Evolutionary conservation across 495 filamentous ascomycete genomes (phyloP).

Genomic region (Aeminium ludgeri): DNA sequence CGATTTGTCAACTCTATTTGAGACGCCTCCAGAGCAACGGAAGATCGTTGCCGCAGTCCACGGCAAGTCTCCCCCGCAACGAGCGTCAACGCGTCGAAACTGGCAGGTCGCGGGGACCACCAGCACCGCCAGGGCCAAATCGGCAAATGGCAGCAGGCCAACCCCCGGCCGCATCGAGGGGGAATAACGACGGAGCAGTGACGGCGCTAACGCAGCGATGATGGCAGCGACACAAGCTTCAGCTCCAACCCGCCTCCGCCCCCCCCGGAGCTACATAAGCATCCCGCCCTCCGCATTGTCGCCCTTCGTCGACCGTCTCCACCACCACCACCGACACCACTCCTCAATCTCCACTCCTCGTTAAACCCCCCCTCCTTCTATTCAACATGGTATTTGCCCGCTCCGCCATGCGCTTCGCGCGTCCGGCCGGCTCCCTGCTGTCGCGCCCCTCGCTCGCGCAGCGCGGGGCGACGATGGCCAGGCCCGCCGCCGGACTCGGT

Average conservation of each 20-base stretch:
- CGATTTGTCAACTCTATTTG: too few species aligned
- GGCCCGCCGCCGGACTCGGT: slow-evolving; percentile 14
- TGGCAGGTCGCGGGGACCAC: neutral
- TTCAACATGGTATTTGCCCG: slow-evolving; percentile 56
- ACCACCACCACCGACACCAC: neutral
- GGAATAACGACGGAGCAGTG: neutral
- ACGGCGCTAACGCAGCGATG: slow-evolving; percentile 4
- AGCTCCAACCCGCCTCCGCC: neutral
- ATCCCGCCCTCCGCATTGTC: neutral
- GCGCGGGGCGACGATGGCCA: slow-evolving; percentile 23
- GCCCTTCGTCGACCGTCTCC: neutral
- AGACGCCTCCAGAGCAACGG: too few species aligned
- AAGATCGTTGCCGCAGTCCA: neutral
- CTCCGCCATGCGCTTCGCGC: slow-evolving; percentile 40
- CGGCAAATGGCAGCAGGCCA: neutral
- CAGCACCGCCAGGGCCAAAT: too few species aligned
- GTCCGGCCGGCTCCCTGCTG: slow-evolving; percentile 41
- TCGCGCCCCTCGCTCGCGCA: slow-evolving; percentile 23
- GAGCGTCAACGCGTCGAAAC: neutral
- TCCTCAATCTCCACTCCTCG: neutral
- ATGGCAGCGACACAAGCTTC: neutral
- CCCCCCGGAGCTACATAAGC: neutral
- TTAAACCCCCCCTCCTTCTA: neutral
- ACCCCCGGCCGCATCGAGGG: neutral
- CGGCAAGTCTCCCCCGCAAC: slow-evolving; percentile 2